These are phyloP conservation scores for Plantago coronopus DNA, from an alignment of 305 asterid species.

Conservation along the genomic window DNA sequence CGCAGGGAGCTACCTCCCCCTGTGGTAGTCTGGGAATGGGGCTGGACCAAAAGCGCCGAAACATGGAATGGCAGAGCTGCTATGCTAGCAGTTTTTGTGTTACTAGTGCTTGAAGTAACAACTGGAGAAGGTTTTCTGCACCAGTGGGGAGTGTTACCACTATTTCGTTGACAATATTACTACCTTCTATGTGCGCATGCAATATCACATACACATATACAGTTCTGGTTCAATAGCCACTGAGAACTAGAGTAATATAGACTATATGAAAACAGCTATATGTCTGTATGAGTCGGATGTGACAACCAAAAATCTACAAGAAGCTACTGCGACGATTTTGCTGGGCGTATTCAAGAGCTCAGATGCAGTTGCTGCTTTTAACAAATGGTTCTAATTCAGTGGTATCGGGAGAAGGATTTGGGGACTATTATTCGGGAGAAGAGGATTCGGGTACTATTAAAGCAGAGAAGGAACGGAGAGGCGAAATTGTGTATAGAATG, in stretches of 20 bases:
- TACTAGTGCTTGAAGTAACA: slow-evolving; percentile 81
- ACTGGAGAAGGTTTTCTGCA: slow-evolving; percentile 93
- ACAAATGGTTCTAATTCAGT: not conserved
- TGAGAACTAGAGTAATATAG: not conserved
- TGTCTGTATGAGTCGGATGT: not conserved
- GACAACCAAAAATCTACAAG: not conserved
- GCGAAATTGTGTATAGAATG: slow-evolving; percentile 7
- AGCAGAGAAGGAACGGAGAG: not conserved
- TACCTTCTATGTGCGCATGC: not conserved
- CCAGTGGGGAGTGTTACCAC: slow-evolving; percentile 82
- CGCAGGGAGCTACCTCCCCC: slow-evolving; percentile 95
- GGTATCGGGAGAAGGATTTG: slow-evolving; percentile 4
- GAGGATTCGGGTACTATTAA: not conserved
- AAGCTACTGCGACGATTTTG: not conserved
- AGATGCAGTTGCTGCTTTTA: slow-evolving; percentile 2
- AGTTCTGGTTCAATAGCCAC: not conserved
- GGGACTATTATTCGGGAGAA: not conserved
- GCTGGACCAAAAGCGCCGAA: slow-evolving; percentile 99
- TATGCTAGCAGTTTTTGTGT: slow-evolving; percentile 82
- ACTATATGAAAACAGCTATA: not conserved
- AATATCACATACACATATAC: not conserved
- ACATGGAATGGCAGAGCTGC: slow-evolving; percentile 99
- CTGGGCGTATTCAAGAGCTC: slow-evolving; percentile 8
- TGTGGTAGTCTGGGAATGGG: slow-evolving; percentile 95
- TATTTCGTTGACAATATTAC: slow-evolving; percentile 36